These are phyloP conservation scores for Pichia occidentalis DNA, from an alignment of 805 yeast genomes.

Conservation along the genomic window DNA sequence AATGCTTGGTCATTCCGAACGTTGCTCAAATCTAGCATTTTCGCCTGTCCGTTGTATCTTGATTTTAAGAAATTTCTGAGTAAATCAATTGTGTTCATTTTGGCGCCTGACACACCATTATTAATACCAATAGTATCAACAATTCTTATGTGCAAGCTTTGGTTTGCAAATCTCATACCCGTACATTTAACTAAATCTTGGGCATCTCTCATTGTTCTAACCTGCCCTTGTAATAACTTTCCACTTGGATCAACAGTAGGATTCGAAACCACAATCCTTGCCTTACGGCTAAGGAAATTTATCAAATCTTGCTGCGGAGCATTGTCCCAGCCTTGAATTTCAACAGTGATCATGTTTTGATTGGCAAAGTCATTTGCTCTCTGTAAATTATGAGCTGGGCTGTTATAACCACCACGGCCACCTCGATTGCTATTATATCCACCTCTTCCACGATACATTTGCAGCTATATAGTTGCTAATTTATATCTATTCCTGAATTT, in stretches of 20 bases:
- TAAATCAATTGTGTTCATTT: constrained; percentile 46
- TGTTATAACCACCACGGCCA: constrained; percentile 15
- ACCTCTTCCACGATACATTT: constrained; percentile 31
- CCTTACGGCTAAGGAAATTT: constrained; percentile 61
- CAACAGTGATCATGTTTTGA: constrained; percentile 42
- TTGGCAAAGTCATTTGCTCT: constrained; percentile 19
- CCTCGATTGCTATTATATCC: constrained; percentile 19
- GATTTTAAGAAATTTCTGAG: constrained; percentile 53
- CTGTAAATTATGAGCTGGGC: constrained; percentile 15
- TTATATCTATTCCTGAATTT: too few species aligned
- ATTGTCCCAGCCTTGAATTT: constrained; percentile 76
- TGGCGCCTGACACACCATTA: constrained; percentile 3
- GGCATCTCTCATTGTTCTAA: constrained; percentile 49
- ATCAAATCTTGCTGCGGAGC: constrained; percentile 65
- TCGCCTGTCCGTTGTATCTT: constrained; percentile 59
- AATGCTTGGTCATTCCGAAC: constrained; percentile 60
- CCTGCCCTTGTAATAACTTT: constrained; percentile 54
- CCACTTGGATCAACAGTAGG: constrained; percentile 42
- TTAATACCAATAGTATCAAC: constrained; percentile 23
- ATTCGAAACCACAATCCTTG: constrained; percentile 49
- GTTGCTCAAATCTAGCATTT: constrained; percentile 62
- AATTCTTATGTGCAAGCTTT: constrained; percentile 48
- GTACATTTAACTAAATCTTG: constrained; percentile 50
- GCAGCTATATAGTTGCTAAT: too few species aligned
- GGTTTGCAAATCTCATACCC: constrained; percentile 82